Evolutionary conservation across 2,329 filamentous ascomycete species (phyloP).

Genomic region (Scleromitrula shiraiana): DNA sequence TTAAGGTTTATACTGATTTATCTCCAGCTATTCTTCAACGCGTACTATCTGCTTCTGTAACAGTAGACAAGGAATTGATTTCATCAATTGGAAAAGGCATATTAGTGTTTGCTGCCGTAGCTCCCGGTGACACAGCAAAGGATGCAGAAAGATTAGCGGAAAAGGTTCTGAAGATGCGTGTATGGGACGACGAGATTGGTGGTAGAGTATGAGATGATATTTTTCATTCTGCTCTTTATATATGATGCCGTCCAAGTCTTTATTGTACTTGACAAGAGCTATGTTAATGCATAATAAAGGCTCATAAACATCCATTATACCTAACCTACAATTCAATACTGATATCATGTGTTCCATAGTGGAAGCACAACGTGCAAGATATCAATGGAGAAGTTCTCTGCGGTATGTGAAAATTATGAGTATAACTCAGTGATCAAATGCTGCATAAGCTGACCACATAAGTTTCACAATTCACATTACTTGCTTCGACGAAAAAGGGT

Average conservation of each 20-base stretch:
- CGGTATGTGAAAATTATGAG: constrained; percentile 50
- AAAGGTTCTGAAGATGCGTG: constrained; percentile 80
- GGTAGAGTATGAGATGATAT: constrained; percentile 21
- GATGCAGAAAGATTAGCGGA: constrained; percentile 76
- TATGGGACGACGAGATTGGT: constrained; percentile 55
- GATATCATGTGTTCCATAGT: constrained; percentile 51
- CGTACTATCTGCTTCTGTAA: constrained; percentile 91
- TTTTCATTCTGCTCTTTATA: neutral
- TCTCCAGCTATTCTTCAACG: constrained; percentile 78
- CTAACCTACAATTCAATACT: too few relatives aligned
- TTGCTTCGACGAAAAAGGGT: constrained; percentile 90
- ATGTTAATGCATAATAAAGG: neutral
- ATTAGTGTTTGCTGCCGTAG: constrained; percentile 85
- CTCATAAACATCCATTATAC: too few relatives aligned
- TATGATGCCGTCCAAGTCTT: neutral
- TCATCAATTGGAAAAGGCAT: constrained; percentile 88
- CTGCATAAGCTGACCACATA: constrained; percentile 9
- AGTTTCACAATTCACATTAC: constrained; percentile 96
- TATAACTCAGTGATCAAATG: too few relatives aligned
- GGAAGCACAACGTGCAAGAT: constrained; percentile 85
- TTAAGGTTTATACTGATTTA: constrained; percentile 9
- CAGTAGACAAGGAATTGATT: constrained; percentile 81
- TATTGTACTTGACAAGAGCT: neutral
- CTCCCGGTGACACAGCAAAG: constrained; percentile 81
- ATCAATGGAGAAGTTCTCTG: constrained; percentile 91